Evolutionary conservation across 2,329 filamentous ascomycete species (phyloP).

Genomic region (Onygena corvina): DNA sequence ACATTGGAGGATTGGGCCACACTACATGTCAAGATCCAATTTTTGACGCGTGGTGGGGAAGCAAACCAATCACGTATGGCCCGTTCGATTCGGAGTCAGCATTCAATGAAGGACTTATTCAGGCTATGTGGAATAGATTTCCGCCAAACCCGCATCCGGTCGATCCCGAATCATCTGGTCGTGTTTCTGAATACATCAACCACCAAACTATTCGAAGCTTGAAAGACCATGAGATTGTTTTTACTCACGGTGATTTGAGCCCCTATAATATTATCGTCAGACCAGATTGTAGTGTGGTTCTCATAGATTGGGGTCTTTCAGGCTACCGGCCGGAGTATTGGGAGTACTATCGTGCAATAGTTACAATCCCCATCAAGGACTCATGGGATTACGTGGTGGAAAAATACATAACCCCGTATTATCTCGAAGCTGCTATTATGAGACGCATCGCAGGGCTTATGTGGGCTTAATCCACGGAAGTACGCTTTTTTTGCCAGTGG

Average conservation of each 20-base stretch:
- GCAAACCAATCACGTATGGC: conserved; percentile 3
- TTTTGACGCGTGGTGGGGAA: conserved; percentile 2
- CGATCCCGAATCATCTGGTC: not conserved
- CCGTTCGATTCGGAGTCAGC: conserved; percentile 8
- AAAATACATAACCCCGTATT: conserved; percentile 18
- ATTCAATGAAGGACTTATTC: conserved; percentile 10
- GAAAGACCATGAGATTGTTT: conserved; percentile 17
- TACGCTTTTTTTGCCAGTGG: too few relatives aligned
- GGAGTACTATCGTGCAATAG: conserved; percentile 18
- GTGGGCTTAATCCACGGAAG: not conserved
- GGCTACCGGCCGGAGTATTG: conserved; percentile 21
- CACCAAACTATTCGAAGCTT: conserved; percentile 16
- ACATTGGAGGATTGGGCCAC: conserved; percentile 3
- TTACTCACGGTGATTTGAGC: conserved; percentile 21
- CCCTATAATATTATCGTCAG: conserved; percentile 21
- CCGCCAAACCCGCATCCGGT: not conserved
- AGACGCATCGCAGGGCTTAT: not conserved
- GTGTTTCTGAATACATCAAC: conserved; percentile 7
- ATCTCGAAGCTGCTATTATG: conserved; percentile 14
- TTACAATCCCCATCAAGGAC: conserved; percentile 9
- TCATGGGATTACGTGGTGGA: conserved; percentile 18
- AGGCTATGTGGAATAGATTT: conserved; percentile 7
- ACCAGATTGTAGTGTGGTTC: conserved; percentile 17
- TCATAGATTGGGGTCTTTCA: conserved; percentile 21
- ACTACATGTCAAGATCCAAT: conserved; percentile 7